A percentile compares a stretch with the other conserved stretches of the same genome.
phyloP scores from a whole-genome alignment of 768 basidiomycete species.

The Xanthoconium purpureum region DNA sequence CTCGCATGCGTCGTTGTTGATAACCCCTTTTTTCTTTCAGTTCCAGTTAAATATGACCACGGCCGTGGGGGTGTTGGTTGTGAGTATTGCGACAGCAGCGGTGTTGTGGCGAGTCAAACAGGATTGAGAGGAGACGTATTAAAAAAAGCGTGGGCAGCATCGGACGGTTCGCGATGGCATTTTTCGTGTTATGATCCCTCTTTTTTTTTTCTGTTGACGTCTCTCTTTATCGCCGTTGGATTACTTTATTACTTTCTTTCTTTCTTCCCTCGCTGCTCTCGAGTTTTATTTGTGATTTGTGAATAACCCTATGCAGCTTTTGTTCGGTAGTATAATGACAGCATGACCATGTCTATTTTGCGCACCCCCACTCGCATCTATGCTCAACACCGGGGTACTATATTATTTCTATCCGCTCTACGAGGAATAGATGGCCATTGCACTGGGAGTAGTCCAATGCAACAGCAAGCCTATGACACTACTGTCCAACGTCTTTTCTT shows the following conservation, averaged over 20 bases:
- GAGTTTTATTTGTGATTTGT: slow-evolving; percentile 22
- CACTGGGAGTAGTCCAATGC: too few relatives aligned
- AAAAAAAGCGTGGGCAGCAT: slow-evolving; percentile 8
- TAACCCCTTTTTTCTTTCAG: slow-evolving; percentile 26
- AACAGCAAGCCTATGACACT: too few relatives aligned
- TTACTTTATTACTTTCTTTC: slow-evolving; percentile 29
- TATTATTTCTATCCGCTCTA: too few relatives aligned
- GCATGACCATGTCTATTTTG: slow-evolving; percentile 1
- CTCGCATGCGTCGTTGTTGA: slow-evolving; percentile 12
- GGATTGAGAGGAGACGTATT: slow-evolving; percentile 23
- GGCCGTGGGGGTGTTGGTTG: slow-evolving; percentile 60
- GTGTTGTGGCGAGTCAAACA: slow-evolving; percentile 70
- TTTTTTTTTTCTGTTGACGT: neutral
- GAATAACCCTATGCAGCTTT: slow-evolving; percentile 25
- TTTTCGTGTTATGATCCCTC: slow-evolving; percentile 12
- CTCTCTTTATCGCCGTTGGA: slow-evolving; percentile 14
- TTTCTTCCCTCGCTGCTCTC: slow-evolving; percentile 13
- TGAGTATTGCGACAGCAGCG: slow-evolving; percentile 67
- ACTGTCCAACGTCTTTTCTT: too few relatives aligned
- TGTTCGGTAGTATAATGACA: slow-evolving; percentile 15
- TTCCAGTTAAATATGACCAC: slow-evolving; percentile 39
- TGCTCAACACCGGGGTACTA: too few relatives aligned
- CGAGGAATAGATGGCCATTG: too few relatives aligned
- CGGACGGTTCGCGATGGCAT: slow-evolving; percentile 15
- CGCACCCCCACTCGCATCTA: too few relatives aligned